Evolutionary conservation across 805 yeast genomes (phyloP), one percentile per base, ranked within the genome.

Genomic region (Maudiozyma bulderi): DNA sequence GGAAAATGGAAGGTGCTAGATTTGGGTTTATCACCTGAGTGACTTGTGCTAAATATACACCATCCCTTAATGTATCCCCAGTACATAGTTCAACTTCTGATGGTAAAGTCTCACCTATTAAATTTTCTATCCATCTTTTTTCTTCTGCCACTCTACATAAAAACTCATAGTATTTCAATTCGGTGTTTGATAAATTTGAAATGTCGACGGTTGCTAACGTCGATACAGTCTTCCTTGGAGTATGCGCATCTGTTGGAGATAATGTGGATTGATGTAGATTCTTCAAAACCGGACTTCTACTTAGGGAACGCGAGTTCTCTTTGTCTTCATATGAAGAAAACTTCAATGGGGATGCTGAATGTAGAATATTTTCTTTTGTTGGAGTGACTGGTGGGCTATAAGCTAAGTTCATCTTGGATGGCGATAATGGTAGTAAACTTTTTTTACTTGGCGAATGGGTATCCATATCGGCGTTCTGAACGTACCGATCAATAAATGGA

Each of bases 61-160:
- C 99, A 67, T 91, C 84, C 54, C 90, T 74, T 31, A 93, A 68
- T 39, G 80, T 77, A 43, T 84, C 79, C 37, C 85, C 80, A 1
- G 58, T 52, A 7, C 70, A 62, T 43, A 86, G 68, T 41, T 81
- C 78, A 4, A 75, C 70, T 2, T 80, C 81, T 0, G 80, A 66
- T 0, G 82, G 78, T 10, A 86, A 71, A 26, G 66, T 65, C 54
- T 82, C 86, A 3, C 70, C 74, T 13, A 84, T 72, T 11, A 86
- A 75, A 10, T 67, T 62, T 65, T 84, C 86, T 38, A 87, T 75
- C 95, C 95, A 87, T 50, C 73, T 73, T 59, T 83, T 85, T n/a
- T 89, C 86, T 60, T 87, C 93, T 37, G 77, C 80, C 9, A 86
- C 81, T 52, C 91, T 78, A 64, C 95, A 86, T 42, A 87, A 70